Percentiles rank a stretch among this genome's conserved stretches.
These are phyloP conservation scores for Candida ficus DNA, from an alignment of 805 yeast genomes.

Conservation along the genomic window DNA sequence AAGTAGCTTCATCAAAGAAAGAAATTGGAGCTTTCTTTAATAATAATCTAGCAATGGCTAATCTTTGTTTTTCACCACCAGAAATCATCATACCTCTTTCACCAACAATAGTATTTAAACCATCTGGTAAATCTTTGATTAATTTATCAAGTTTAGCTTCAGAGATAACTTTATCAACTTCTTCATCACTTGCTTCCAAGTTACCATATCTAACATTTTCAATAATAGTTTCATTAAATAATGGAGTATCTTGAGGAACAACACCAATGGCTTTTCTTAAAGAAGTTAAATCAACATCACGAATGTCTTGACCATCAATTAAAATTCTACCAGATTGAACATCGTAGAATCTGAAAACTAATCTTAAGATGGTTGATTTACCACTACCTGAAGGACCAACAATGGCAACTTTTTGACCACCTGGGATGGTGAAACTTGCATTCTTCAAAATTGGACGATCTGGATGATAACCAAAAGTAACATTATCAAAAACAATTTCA, in stretches of 20 bases:
- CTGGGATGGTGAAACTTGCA: constrained; percentile 80
- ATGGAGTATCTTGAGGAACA: constrained; percentile 96
- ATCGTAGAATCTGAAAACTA: constrained; percentile 88
- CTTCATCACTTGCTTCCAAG: constrained; percentile 64
- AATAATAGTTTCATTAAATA: constrained; percentile 83
- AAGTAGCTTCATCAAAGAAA: constrained; percentile 95
- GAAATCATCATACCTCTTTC: constrained; percentile 99
- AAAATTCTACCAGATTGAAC: constrained; percentile 69
- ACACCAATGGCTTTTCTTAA: constrained; percentile 76
- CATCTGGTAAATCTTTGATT: constrained; percentile 72
- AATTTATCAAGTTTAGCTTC: constrained; percentile 66
- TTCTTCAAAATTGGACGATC: constrained; percentile 80
- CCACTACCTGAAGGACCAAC: constrained; percentile 98
- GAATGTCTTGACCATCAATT: constrained; percentile 86
- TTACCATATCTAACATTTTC: constrained; percentile 88
- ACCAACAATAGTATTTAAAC: constrained; percentile 83
- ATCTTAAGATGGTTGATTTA: constrained; percentile 79
- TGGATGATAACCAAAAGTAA: constrained; percentile 86
- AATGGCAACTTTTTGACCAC: constrained; percentile 86
- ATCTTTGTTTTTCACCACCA: constrained; percentile 97
- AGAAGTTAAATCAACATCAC: constrained; percentile 67
- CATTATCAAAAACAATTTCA: constrained; percentile 84
- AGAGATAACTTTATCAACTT: constrained; percentile 57
- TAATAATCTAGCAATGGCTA: constrained; percentile 89
- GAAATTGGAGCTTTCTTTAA: constrained; percentile 84